phyloP scores from a whole-genome alignment of 495 filamentous ascomycete genomes.

The Aeminium ludgeri region DNA sequence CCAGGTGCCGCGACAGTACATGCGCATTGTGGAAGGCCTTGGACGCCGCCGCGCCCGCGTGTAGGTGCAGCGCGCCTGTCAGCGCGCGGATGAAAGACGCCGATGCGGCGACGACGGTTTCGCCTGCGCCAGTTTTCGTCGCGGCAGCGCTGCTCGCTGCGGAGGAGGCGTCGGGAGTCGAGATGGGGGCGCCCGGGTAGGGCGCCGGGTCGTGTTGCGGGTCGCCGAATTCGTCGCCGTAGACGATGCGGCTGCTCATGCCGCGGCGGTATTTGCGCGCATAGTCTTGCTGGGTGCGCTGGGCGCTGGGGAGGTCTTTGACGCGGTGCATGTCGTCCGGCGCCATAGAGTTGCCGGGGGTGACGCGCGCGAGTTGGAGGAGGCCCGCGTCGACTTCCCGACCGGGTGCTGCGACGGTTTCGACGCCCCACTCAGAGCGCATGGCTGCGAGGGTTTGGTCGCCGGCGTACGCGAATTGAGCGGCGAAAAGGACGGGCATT shows the following conservation, averaged over 20 bases:
- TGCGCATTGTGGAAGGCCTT: conserved; percentile 71
- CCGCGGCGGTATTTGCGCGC: conserved; percentile 58
- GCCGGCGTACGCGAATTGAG: conserved; percentile 69
- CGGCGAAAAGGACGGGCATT: conserved; percentile 60
- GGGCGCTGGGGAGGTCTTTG: conserved; percentile 12
- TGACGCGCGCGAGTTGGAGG: conserved; percentile 57
- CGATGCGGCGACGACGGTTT: conserved; percentile 27
- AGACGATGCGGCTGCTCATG: conserved; percentile 51
- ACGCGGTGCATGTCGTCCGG: conserved; percentile 23
- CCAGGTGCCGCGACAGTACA: conserved; percentile 62
- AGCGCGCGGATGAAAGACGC: conserved; percentile 63
- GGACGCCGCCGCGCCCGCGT: conserved; percentile 49
- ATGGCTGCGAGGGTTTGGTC: conserved; percentile 50
- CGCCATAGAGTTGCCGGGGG: conserved; percentile 37
- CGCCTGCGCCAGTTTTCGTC: not conserved
- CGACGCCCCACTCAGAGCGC: conserved; percentile 75
- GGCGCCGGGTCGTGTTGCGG: not conserved
- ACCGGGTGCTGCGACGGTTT: conserved; percentile 63
- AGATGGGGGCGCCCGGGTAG: conserved; percentile 6
- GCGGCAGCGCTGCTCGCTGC: not conserved
- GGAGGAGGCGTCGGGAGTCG: conserved; percentile 12
- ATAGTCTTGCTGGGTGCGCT: conserved; percentile 30
- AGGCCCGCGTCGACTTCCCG: conserved; percentile 84
- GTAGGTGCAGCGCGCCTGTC: conserved; percentile 67
- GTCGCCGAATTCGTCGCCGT: conserved; percentile 69